Conservation (phyloP, 192 early-diverging fungal species). For the Spizellomyces punctatus region DNA sequence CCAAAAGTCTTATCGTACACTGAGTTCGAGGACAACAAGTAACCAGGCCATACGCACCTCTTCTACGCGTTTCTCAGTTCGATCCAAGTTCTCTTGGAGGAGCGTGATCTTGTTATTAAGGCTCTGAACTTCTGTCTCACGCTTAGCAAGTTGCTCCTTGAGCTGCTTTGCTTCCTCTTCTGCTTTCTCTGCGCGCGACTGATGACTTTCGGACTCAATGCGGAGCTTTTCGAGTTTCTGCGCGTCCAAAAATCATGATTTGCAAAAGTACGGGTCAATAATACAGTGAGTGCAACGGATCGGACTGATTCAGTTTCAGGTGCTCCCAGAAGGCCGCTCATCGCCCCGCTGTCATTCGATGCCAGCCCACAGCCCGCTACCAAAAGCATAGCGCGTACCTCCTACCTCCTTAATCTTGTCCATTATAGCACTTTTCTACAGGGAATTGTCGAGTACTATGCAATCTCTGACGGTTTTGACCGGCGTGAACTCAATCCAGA, state of each 20-base stretch:
- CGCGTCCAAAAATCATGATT: neutral
- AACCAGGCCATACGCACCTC: constrained; percentile 37
- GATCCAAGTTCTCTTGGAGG: constrained; percentile 48
- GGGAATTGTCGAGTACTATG: no score
- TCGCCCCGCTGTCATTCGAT: neutral
- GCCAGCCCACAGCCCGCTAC: neutral
- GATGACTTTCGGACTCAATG: constrained; percentile 51
- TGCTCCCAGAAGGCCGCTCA: neutral
- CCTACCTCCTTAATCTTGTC: constrained; percentile 43
- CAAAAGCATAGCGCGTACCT: no score
- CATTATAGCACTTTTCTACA: constrained; percentile 12
- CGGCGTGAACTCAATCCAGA: no score
- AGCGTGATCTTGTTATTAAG: constrained; percentile 60
- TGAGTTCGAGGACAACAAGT: no score
- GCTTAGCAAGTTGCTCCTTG: constrained; percentile 44
- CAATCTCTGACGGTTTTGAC: no score
- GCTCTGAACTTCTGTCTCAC: constrained; percentile 52
- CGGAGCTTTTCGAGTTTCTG: constrained; percentile 63
- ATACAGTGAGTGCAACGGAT: no score
- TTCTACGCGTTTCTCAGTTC: constrained; percentile 59
- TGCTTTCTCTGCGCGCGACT: constrained; percentile 48
- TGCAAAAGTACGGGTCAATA: no score
- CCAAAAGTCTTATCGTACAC: no score
- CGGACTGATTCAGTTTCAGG: no score
- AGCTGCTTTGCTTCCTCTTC: constrained; percentile 47